These are phyloP conservation scores for Amanita exitialis DNA, from an alignment of 768 basidiomycete genomes.

Conservation along the genomic window DNA sequence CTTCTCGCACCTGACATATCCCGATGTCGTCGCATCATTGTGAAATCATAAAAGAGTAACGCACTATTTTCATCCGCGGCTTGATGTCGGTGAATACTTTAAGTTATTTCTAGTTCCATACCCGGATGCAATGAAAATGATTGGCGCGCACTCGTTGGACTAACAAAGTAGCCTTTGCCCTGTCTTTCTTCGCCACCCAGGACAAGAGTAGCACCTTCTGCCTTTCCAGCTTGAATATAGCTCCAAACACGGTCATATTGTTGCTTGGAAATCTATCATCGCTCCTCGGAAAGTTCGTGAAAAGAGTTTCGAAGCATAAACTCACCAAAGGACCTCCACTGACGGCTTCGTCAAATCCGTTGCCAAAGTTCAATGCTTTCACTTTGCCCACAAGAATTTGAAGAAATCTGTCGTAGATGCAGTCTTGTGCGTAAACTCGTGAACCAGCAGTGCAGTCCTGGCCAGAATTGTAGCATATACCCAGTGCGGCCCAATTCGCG, in stretches of 20 bases:
- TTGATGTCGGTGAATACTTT: slow-evolving; percentile 77
- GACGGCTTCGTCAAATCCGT: slow-evolving; percentile 68
- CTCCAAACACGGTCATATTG: slow-evolving; percentile 83
- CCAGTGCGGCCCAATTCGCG: slow-evolving; percentile 78
- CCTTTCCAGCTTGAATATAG: slow-evolving; percentile 82
- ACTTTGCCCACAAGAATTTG: slow-evolving; percentile 53
- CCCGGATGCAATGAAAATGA: background rate
- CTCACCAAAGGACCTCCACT: slow-evolving; percentile 78
- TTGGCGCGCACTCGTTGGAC: slow-evolving; percentile 67
- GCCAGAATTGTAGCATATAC: slow-evolving; percentile 84
- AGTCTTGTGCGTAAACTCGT: slow-evolving; percentile 81
- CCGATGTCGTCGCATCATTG: slow-evolving; percentile 1
- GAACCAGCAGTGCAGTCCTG: slow-evolving; percentile 94
- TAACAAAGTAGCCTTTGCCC: slow-evolving; percentile 78
- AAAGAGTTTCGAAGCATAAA: background rate
- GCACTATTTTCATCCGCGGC: slow-evolving; percentile 78
- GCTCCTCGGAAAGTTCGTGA: slow-evolving; percentile 3
- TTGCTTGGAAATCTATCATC: slow-evolving; percentile 58
- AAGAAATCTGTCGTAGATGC: slow-evolving; percentile 80
- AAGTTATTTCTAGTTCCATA: slow-evolving; percentile 1
- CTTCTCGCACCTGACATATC: slow-evolving; percentile 49
- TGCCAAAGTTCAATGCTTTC: slow-evolving; percentile 61
- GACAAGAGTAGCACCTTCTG: slow-evolving; percentile 69
- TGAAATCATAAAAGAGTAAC: slow-evolving; percentile 12
- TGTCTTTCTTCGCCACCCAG: slow-evolving; percentile 75